phyloP scores from a whole-genome alignment of 75 land plant species.

The Sequoia sempervirens region DNA sequence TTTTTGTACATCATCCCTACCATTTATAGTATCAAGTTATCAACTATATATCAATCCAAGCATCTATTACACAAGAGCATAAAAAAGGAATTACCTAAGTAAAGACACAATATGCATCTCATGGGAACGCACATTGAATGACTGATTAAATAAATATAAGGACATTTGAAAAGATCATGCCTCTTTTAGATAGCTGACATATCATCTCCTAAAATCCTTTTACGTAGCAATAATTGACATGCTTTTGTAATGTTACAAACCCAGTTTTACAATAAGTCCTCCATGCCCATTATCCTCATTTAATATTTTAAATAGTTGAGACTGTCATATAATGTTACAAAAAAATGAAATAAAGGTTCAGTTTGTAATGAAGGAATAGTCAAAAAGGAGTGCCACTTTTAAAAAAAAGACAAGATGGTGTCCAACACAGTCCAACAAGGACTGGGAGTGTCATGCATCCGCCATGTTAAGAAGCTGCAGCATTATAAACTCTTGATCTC shows the following conservation, averaged over 20 bases:
- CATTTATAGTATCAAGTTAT: neutral
- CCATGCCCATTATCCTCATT: neutral
- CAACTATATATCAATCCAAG: neutral
- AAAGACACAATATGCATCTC: neutral
- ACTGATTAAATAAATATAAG: neutral
- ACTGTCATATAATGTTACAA: too few species aligned
- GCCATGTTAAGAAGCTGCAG: too few species aligned
- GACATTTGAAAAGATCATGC: neutral
- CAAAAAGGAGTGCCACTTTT: too few species aligned
- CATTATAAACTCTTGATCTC: too few species aligned
- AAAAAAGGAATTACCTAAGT: neutral
- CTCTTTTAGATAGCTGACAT: neutral
- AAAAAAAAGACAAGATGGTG: too few species aligned
- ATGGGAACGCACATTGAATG: neutral
- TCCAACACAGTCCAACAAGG: too few species aligned
- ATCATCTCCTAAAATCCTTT: neutral
- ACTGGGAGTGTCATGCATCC: too few species aligned
- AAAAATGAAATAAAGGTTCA: too few species aligned
- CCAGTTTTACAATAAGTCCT: neutral
- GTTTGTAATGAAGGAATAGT: too few species aligned
- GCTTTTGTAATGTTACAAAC: neutral
- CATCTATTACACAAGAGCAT: neutral
- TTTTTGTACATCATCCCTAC: neutral
- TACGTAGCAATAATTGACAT: neutral
- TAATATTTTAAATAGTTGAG: too few species aligned